A percentile compares a stretch with the other conserved stretches of the same genome.
These are phyloP conservation scores for Dillenia turbinata DNA, from an alignment of 164 flowering plant genomes.

Conservation along the genomic window DNA sequence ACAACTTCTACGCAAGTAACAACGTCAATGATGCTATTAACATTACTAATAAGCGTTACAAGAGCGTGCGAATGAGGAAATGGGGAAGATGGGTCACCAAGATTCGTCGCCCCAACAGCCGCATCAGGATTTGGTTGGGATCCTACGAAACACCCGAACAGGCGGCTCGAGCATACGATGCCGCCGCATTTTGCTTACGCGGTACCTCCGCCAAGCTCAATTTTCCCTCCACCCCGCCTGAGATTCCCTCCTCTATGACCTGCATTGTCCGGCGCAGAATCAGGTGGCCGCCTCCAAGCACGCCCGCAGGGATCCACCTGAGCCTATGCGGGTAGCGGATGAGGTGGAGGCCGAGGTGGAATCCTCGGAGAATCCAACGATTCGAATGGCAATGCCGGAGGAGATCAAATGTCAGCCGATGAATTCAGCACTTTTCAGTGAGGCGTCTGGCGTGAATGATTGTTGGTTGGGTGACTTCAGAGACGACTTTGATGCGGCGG, in stretches of 20 bases:
- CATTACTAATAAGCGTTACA: constrained; percentile 13
- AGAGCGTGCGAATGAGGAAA: constrained; percentile 46
- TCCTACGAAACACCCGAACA: constrained; percentile 38
- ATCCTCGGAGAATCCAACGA: no score
- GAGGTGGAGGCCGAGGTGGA: no score
- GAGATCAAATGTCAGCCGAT: no score
- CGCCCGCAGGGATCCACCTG: constrained; percentile 15
- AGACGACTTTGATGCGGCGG: no score
- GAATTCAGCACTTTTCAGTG: no score
- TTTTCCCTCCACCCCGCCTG: constrained; percentile 33
- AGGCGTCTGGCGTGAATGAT: no score
- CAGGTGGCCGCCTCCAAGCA: constrained; percentile 29
- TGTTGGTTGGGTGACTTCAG: no score
- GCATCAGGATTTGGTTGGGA: constrained; percentile 43
- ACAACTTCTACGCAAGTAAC: no score
- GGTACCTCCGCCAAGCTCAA: constrained; percentile 33
- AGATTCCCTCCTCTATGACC: constrained; percentile 10
- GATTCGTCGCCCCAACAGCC: constrained; percentile 37
- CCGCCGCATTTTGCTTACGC: constrained; percentile 35
- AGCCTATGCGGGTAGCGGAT: no score
- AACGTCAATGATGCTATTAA: neutral
- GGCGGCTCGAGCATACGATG: constrained; percentile 49
- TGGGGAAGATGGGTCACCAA: constrained; percentile 55
- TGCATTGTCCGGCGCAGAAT: constrained; percentile 26
- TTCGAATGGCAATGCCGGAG: no score